Conservation (phyloP, 805 yeast genomes). For the Metschnikowia corniflorae region DNA sequence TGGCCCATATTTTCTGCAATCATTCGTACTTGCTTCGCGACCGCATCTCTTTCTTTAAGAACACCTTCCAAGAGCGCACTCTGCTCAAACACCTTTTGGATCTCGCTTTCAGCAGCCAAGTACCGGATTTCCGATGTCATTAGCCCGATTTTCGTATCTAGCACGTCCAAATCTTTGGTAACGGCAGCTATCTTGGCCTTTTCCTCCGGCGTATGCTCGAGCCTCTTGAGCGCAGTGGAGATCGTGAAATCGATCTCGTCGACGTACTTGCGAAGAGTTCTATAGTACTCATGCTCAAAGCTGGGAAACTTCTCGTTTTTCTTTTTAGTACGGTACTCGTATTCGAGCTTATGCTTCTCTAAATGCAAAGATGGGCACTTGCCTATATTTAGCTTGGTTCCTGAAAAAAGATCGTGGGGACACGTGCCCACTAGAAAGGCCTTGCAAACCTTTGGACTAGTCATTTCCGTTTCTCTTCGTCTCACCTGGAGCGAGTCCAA, state of each 20-base stretch:
- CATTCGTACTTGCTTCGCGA: constrained; percentile 54
- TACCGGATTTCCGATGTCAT: constrained; percentile 63
- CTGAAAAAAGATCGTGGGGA: constrained; percentile 76
- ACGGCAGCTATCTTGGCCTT: constrained; percentile 52
- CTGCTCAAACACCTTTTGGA: constrained; percentile 44
- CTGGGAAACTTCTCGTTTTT: constrained; percentile 46
- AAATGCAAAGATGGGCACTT: constrained; percentile 72
- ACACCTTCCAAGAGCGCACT: constrained; percentile 44
- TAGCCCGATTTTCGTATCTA: constrained; percentile 62
- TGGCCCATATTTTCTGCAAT: constrained; percentile 74
- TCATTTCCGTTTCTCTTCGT: constrained; percentile 41
- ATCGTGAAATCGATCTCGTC: constrained; percentile 66
- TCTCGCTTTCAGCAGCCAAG: constrained; percentile 47
- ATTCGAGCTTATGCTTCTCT: constrained; percentile 69
- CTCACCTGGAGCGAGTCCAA: constrained; percentile 31
- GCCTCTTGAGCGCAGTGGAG: constrained; percentile 54
- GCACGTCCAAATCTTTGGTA: constrained; percentile 53
- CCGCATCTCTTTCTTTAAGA: constrained; percentile 45
- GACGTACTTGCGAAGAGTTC: constrained; percentile 52
- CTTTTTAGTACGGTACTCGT: constrained; percentile 47
- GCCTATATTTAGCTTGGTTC: constrained; percentile 82
- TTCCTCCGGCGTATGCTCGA: constrained; percentile 76
- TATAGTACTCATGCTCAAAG: constrained; percentile 48
- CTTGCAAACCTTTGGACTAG: constrained; percentile 61
- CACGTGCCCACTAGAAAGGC: constrained; percentile 81